Percentiles rank a stretch among this genome's conserved stretches.
Conservation (phyloP, 2,329 filamentous ascomycete species). For the Esteya vermicola region DNA sequence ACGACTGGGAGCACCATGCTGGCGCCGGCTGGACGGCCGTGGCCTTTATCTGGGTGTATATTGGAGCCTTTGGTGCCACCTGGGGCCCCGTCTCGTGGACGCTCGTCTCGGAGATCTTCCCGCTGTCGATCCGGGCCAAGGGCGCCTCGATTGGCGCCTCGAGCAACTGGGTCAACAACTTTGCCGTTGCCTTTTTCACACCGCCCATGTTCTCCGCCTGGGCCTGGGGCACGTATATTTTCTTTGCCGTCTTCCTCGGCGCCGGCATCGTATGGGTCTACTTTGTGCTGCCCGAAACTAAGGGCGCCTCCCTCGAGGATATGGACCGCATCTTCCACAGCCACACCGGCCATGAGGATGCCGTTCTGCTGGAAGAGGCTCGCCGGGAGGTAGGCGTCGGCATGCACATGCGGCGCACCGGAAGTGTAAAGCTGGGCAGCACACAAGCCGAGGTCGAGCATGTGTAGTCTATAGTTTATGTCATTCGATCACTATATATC, state of each 20-base stretch:
- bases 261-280: constrained; percentile 46
- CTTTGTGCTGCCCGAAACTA: constrained; percentile 51
- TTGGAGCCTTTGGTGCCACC: constrained; percentile 58
- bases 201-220: constrained; percentile 51
- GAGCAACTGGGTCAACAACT: constrained; percentile 46
- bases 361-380: neutral
- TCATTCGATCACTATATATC: no score
- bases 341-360: constrained; percentile 1
- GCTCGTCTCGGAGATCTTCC: constrained; percentile 60
- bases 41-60: constrained; percentile 59
- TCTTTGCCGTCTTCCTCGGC: constrained; percentile 53
- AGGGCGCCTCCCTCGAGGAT: constrained; percentile 47
- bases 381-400: neutral
- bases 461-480: neutral
- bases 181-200: constrained; percentile 53
- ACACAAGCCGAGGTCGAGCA: neutral
- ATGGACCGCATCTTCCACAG: constrained; percentile 24
- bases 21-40: constrained; percentile 56
- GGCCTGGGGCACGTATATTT: constrained; percentile 55
- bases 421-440: neutral
- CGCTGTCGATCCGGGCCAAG: constrained; percentile 52
- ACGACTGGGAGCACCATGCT: constrained; percentile 39
- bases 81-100: constrained; percentile 67
- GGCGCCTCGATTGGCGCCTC: constrained; percentile 54
- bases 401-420: neutral